phyloP scores from a whole-genome alignment of 768 basidiomycete genomes.

The Lenzites betulinus region DNA sequence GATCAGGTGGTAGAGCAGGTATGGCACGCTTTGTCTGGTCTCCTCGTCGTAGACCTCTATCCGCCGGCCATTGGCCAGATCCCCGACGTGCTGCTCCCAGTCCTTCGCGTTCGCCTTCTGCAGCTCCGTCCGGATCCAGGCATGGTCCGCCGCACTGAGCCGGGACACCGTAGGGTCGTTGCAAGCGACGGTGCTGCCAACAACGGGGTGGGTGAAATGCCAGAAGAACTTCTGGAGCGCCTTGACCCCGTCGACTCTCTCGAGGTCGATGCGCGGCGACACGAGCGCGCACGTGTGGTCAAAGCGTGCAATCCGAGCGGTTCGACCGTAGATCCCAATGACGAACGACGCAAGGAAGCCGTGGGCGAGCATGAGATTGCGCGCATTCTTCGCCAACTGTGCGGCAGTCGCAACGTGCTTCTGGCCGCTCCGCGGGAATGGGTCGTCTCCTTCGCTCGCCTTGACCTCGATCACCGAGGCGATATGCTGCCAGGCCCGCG shows the following conservation, averaged over 20 bases:
- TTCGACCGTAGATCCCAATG: conserved; percentile 15
- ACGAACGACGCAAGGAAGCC: conserved; percentile 10
- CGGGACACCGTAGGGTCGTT: conserved; percentile 8
- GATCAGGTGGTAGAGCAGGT: conserved; percentile 4
- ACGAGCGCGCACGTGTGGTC: conserved; percentile 18
- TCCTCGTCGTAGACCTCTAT: conserved; percentile 4
- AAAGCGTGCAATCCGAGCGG: conserved; percentile 14
- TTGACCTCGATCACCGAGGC: conserved; percentile 12
- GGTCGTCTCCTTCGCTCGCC: neutral
- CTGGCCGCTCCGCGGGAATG: neutral
- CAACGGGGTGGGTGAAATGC: conserved; percentile 13
- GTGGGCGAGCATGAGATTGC: conserved; percentile 14
- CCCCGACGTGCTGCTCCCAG: neutral
- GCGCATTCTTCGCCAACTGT: conserved; percentile 17
- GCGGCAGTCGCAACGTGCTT: neutral
- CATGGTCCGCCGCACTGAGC: neutral
- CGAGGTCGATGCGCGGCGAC: neutral
- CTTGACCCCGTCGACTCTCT: neutral
- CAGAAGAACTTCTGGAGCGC: conserved; percentile 16
- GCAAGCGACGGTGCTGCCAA: conserved; percentile 3
- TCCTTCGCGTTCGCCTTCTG: neutral
- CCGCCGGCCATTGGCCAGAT: conserved; percentile 2
- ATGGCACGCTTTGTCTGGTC: neutral
- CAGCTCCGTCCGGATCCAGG: conserved; percentile 3
- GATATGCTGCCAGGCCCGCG: conserved; percentile 6